Percentiles rank a stretch among this genome's conserved stretches.
Conservation (phyloP, 2,329 filamentous ascomycete species). For the Aureobasidium sp. region DNA sequence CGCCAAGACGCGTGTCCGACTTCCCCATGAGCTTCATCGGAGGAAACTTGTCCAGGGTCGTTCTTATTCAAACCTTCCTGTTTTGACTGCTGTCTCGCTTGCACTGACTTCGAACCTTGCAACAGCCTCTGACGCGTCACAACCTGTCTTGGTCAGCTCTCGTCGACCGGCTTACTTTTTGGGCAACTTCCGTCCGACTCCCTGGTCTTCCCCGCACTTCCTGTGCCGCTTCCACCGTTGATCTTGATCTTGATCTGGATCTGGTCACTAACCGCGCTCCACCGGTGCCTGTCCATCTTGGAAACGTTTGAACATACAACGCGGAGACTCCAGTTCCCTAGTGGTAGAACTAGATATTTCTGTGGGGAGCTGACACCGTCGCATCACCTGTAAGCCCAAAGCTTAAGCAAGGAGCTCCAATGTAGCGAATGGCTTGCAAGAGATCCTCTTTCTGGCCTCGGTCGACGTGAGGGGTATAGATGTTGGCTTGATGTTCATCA, state of each 20-base stretch:
- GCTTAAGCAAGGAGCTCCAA: neutral
- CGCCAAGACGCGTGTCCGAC: neutral
- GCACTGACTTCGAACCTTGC: neutral
- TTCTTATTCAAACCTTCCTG: neutral
- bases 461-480: constrained; percentile 9
- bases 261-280: neutral
- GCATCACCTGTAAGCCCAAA: neutral
- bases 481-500: neutral
- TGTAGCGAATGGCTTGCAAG: neutral
- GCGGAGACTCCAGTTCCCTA: neutral
- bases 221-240: neutral
- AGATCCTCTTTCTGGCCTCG: neutral
- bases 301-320: neutral
- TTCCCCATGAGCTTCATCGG: neutral
- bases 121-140: constrained; percentile 1
- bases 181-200: neutral
- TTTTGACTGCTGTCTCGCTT: constrained; percentile 3
- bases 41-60: neutral
- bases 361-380: neutral
- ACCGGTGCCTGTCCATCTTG: neutral
- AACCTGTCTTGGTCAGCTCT: neutral
- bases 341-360: neutral
- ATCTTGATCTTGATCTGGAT: neutral
- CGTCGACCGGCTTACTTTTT: neutral
- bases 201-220: constrained; percentile 1